Evolutionary conservation across 306 rosid genomes (phyloP).

Genomic region (Mimosa bimucronata): DNA sequence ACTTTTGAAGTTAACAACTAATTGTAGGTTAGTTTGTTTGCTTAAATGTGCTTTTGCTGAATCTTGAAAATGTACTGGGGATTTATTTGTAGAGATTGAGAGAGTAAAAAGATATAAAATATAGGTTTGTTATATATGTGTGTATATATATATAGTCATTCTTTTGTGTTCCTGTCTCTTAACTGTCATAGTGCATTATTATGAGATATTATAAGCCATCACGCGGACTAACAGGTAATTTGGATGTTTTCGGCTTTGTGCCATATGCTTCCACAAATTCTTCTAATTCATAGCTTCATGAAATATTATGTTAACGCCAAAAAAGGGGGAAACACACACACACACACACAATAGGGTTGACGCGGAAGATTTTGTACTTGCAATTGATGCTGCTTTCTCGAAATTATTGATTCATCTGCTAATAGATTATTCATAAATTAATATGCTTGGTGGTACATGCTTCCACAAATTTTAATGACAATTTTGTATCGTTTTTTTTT

Average conservation of each 20-base stretch:
- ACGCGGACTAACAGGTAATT: no score
- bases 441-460: no score
- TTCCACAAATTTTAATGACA: no score
- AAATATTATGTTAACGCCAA: no score
- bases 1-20: neutral
- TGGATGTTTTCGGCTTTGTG: neutral
- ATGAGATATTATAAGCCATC: neutral
- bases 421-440: no score
- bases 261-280: neutral
- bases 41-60: neutral
- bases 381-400: neutral
- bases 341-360: no score
- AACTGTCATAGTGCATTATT: neutral
- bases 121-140: no score
- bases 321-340: no score
- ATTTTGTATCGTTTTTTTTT: no score
- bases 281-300: neutral
- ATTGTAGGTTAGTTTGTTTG: neutral
- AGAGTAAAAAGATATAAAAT: neutral
- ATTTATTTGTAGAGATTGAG: neutral
- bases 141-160: neutral
- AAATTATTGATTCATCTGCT: no score
- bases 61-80: neutral
- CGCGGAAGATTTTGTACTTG: neutral
- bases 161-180: neutral